phyloP scores from a whole-genome alignment of 441 rosid genomes.

The Gossypium gossypioides region DNA sequence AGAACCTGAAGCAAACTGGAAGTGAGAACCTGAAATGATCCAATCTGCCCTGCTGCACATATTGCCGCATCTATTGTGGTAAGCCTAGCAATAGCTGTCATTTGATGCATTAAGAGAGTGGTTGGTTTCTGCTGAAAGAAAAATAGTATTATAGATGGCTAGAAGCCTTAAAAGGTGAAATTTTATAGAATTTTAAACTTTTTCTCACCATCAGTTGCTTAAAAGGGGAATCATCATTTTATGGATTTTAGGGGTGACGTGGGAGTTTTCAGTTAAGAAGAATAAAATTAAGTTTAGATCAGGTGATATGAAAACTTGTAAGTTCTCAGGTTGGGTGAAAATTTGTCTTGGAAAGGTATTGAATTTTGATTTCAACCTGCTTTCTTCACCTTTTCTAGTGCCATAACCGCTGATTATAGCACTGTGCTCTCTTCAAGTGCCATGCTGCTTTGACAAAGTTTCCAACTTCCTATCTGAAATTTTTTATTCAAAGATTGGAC shows the following conservation, averaged over 20 bases:
- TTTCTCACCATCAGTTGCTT: background rate
- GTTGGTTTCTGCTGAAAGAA: constrained; percentile 4
- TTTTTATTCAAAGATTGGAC: background rate
- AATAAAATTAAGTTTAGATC: background rate
- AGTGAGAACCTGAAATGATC: background rate
- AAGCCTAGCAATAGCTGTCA: background rate
- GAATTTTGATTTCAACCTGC: background rate
- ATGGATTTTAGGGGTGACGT: background rate
- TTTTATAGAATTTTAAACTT: background rate
- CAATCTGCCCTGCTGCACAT: background rate
- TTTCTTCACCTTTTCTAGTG: background rate
- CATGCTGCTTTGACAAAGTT: background rate
- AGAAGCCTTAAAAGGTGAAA: background rate
- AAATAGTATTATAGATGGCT: background rate
- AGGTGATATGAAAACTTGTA: background rate
- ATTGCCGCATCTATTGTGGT: background rate
- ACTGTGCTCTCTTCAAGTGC: background rate
- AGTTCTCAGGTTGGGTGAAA: background rate
- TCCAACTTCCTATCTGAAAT: background rate
- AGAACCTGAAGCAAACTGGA: background rate
- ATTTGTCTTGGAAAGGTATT: background rate
- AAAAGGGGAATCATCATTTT: background rate
- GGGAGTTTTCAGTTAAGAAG: background rate
- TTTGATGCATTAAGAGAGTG: background rate
- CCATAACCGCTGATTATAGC: background rate